Conservation (phyloP, 805 yeast species). For the Saturnispora dispora region DNA sequence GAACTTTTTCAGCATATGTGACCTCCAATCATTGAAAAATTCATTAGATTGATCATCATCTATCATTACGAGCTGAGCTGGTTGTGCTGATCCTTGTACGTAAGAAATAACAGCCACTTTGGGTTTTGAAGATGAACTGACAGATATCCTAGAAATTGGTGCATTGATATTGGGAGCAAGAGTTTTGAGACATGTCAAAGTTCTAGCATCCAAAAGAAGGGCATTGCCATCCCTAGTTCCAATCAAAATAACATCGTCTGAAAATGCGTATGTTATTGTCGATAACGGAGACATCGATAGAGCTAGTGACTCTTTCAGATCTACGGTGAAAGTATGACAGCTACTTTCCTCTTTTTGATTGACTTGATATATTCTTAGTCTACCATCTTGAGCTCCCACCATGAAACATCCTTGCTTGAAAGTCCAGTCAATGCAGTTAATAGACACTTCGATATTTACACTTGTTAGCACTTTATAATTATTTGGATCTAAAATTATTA, state of each 20-base stretch:
- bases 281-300: constrained; percentile 12
- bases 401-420: neutral
- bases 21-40: neutral
- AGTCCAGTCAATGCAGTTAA: constrained; percentile 6
- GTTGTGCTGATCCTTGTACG: constrained; percentile 1
- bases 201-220: constrained; percentile 6
- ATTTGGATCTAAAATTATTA: constrained; percentile 3
- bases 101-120: neutral
- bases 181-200: constrained; percentile 8
- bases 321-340: neutral
- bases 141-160: constrained; percentile 9
- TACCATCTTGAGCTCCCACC: constrained; percentile 9
- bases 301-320: neutral
- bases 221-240: constrained; percentile 15
- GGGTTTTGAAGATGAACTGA: neutral
- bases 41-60: neutral
- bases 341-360: neutral
- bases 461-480: neutral
- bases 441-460: neutral
- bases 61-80: constrained; percentile 1
- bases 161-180: constrained; percentile 5
- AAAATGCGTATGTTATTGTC: constrained; percentile 1
- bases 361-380: constrained; percentile 6
- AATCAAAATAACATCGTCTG: constrained; percentile 2
- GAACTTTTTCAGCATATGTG: neutral